Percentiles rank a stretch among this genome's conserved stretches.
Conservation (phyloP, 2,329 filamentous ascomycete genomes). For the Penicillium sp. region DNA sequence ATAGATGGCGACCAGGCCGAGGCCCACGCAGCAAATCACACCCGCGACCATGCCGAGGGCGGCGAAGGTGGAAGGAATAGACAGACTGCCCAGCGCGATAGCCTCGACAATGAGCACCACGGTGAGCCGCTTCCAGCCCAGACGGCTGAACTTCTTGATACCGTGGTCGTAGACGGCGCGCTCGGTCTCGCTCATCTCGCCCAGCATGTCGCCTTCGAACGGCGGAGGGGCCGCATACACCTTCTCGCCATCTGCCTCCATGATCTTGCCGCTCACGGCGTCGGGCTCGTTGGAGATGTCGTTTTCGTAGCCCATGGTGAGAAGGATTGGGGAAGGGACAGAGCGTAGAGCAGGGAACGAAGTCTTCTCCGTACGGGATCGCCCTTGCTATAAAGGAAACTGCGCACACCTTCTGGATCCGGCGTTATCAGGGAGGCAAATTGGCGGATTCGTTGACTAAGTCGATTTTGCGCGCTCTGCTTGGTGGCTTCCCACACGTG, state of each 20-base stretch:
- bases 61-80: conserved; percentile 45
- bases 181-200: conserved; percentile 18
- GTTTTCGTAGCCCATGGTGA: conserved; percentile 21
- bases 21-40: conserved; percentile 41
- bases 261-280: conserved; percentile 12
- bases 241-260: conserved; percentile 14
- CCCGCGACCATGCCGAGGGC: conserved; percentile 47
- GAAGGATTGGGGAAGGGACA: neutral
- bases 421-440: conserved; percentile 17
- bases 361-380: neutral
- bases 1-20: conserved; percentile 40
- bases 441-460: conserved; percentile 15
- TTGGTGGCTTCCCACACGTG: conserved; percentile 16
- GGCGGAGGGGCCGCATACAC: conserved; percentile 14
- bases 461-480: conserved; percentile 1
- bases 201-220: conserved; percentile 16
- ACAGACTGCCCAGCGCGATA: conserved; percentile 48
- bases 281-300: conserved; percentile 16
- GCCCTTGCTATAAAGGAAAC: conserved; percentile 7
- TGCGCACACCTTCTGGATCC: conserved; percentile 8
- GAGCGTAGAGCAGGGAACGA: neutral
- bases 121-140: conserved; percentile 52
- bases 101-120: conserved; percentile 51
- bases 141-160: conserved; percentile 20
- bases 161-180: conserved; percentile 11